phyloP scores from a whole-genome alignment of 1,284 basidiomycete species.

The Cryptococcus sp. region DNA sequence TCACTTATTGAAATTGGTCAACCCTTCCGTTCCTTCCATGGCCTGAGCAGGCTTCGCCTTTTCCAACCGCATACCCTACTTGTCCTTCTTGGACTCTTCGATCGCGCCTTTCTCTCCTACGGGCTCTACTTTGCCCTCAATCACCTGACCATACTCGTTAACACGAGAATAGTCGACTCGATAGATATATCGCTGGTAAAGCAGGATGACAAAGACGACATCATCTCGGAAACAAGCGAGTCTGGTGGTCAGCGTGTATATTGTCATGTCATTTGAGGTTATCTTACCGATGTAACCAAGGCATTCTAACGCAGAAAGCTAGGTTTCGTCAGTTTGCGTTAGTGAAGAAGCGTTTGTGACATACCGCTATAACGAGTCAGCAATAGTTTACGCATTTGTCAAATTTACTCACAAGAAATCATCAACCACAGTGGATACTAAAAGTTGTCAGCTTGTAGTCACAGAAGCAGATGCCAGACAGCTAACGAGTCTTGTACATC shows the following conservation, averaged over 20 bases:
- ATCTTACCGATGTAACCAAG: slow-evolving; percentile 64
- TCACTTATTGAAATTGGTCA: too few species aligned
- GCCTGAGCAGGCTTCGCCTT: not conserved
- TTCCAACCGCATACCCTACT: slow-evolving; percentile 14
- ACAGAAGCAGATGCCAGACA: not conserved
- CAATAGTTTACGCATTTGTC: slow-evolving; percentile 25
- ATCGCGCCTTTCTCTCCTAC: slow-evolving; percentile 24
- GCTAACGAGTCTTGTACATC: slow-evolving; percentile 78
- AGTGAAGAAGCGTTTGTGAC: not conserved
- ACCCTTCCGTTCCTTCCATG: not conserved
- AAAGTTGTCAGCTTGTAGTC: not conserved
- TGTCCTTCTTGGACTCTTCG: slow-evolving; percentile 38
- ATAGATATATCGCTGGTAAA: slow-evolving; percentile 83
- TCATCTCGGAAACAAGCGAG: slow-evolving; percentile 66
- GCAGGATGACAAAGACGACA: slow-evolving; percentile 62
- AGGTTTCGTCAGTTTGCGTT: slow-evolving; percentile 5
- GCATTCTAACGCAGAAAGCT: slow-evolving; percentile 89
- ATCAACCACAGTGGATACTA: slow-evolving; percentile 60
- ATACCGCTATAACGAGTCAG: not conserved
- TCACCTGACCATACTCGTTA: slow-evolving; percentile 92
- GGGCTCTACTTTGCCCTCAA: slow-evolving; percentile 39
- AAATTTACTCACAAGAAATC: slow-evolving; percentile 68
- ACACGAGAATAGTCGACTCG: slow-evolving; percentile 85
- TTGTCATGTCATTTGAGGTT: not conserved
- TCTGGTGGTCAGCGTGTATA: slow-evolving; percentile 6